Evolutionary conservation across 441 rosid genomes (phyloP).

Genomic region (Adansonia gregorii): DNA sequence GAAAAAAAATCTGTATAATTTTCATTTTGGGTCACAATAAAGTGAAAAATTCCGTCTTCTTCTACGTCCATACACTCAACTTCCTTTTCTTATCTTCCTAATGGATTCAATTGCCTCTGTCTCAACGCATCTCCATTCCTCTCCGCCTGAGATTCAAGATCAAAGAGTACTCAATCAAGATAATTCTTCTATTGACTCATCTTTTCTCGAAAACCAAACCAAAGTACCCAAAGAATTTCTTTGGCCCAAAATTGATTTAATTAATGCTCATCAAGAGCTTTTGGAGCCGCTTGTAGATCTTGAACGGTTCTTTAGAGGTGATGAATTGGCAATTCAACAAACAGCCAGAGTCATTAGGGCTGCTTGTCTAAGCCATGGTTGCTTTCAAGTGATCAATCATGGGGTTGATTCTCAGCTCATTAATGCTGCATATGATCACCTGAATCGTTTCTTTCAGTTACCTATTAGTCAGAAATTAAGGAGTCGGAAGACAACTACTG

Average conservation of each 20-base stretch:
- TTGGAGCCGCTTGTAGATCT: slow-evolving; percentile 68
- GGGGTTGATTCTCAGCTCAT: slow-evolving; percentile 59
- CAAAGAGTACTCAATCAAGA: background rate
- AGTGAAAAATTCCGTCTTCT: background rate
- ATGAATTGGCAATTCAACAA: slow-evolving; percentile 38
- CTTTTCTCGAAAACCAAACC: slow-evolving; percentile 35
- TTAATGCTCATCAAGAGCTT: slow-evolving; percentile 49
- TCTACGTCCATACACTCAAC: background rate
- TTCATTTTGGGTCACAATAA: too few species aligned
- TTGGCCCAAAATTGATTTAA: slow-evolving; percentile 65
- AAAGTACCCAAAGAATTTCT: slow-evolving; percentile 55
- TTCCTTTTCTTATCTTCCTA: background rate
- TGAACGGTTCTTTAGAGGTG: slow-evolving; percentile 43
- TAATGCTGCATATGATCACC: slow-evolving; percentile 45
- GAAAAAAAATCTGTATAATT: too few species aligned
- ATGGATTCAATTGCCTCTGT: slow-evolving; percentile 14
- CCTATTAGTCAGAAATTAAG: slow-evolving; percentile 46
- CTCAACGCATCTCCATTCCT: background rate
- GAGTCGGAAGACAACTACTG: slow-evolving; percentile 41
- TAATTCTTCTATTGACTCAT: slow-evolving; percentile 31
- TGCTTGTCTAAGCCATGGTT: slow-evolving; percentile 68
- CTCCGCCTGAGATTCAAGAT: slow-evolving; percentile 12
- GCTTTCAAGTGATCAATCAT: slow-evolving; percentile 73
- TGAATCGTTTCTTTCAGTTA: slow-evolving; percentile 52
- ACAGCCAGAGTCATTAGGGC: slow-evolving; percentile 46